These are phyloP conservation scores for Arxiozyma heterogenica DNA, from an alignment of 1,139 yeast species.

Conservation along the genomic window DNA sequence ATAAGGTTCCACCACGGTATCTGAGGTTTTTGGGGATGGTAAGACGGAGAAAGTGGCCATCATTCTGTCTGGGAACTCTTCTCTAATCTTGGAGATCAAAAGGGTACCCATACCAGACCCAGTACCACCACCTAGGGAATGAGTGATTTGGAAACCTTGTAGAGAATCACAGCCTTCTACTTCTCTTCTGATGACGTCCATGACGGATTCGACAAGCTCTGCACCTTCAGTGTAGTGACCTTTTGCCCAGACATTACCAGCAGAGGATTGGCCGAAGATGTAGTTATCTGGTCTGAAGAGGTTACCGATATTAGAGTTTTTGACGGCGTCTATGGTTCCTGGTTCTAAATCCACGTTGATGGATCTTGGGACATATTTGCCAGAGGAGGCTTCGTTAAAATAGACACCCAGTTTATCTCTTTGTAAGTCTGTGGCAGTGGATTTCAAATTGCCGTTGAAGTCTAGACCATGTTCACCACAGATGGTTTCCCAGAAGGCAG, in stretches of 20 bases:
- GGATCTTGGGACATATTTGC: constrained; percentile 89
- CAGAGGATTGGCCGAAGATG: constrained; percentile 82
- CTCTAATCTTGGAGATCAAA: constrained; percentile 69
- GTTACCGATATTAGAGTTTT: constrained; percentile 67
- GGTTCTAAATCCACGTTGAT: constrained; percentile 90
- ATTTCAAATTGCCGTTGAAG: constrained; percentile 67
- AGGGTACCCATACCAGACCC: constrained; percentile 95
- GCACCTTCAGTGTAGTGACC: constrained; percentile 97
- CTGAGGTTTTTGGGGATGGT: constrained; percentile 85
- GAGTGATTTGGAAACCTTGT: constrained; percentile 91
- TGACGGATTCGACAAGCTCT: constrained; percentile 78
- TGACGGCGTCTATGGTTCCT: constrained; percentile 80
- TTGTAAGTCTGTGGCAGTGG: constrained; percentile 52
- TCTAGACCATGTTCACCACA: constrained; percentile 96
- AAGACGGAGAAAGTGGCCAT: constrained; percentile 90
- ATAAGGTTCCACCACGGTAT: constrained; percentile 90
- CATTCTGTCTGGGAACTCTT: constrained; percentile 91
- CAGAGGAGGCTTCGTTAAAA: constrained; percentile 63
- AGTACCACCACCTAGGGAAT: constrained; percentile 93
- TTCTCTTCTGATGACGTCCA: constrained; percentile 86
- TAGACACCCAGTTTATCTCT: constrained; percentile 36
- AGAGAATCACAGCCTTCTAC: constrained; percentile 88
- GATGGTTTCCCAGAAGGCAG: constrained; percentile 96
- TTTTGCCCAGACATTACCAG: constrained; percentile 95
- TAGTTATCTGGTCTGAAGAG: constrained; percentile 87